Evolutionary conservation across 345 rosid genomes (phyloP).

Genomic region (Populus tremula): DNA sequence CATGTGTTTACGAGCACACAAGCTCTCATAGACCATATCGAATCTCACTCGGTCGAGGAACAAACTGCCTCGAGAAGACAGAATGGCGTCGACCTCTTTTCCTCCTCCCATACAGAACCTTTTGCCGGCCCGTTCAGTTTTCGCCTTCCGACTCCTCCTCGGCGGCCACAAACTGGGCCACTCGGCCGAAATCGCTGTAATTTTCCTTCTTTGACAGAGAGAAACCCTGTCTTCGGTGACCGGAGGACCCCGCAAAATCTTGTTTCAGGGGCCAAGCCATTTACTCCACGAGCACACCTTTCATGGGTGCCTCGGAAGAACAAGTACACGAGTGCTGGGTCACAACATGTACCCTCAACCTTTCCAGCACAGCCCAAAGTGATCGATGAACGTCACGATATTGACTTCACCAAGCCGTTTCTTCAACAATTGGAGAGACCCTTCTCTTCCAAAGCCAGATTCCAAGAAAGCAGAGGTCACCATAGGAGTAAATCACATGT

Average conservation of each 20-base stretch:
- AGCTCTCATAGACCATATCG: slow-evolving; percentile 29
- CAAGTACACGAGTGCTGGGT: neutral
- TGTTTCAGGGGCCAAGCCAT: neutral
- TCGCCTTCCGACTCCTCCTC: neutral
- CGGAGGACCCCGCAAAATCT: neutral
- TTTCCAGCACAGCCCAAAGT: neutral
- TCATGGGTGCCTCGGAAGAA: neutral
- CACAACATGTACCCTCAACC: neutral
- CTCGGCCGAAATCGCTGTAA: neutral
- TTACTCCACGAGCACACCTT: neutral
- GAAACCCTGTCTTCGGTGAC: neutral
- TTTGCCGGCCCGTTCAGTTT: neutral
- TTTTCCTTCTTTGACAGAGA: neutral
- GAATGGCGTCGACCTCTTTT: neutral
- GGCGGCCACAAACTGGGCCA: neutral
- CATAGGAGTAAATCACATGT: neutral
- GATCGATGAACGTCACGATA: neutral
- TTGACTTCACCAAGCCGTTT: slow-evolving; percentile 24
- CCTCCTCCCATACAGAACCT: neutral
- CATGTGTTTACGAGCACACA: slow-evolving; percentile 22
- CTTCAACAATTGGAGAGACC: slow-evolving; percentile 21
- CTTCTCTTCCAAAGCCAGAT: neutral
- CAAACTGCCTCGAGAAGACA: neutral
- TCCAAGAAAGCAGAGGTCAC: no score
- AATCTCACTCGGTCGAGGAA: slow-evolving; percentile 12